Conservation (phyloP, 306 rosid genomes). For the Ochetophila trinervis region DNA sequence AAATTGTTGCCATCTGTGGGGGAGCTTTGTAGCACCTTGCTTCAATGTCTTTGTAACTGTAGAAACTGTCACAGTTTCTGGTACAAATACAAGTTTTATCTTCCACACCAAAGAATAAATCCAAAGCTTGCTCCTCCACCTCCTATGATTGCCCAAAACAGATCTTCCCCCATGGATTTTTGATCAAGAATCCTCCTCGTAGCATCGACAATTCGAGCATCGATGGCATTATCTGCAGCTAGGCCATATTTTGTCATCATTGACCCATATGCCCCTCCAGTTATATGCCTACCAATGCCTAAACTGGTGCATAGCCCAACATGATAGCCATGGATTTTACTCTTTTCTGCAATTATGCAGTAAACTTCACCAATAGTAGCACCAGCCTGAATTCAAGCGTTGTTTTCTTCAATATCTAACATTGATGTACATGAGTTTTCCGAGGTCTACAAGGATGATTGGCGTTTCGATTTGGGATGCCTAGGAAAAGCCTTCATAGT, state of each 20-base stretch:
- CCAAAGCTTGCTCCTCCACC: slow-evolving; percentile 91
- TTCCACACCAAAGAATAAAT: slow-evolving; percentile 84
- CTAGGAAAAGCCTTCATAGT: slow-evolving; percentile 69
- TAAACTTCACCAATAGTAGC: slow-evolving; percentile 76
- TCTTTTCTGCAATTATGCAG: slow-evolving; percentile 60
- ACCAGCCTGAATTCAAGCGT: slow-evolving; percentile 74
- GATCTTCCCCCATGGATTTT: slow-evolving; percentile 72
- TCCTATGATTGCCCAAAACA: slow-evolving; percentile 92
- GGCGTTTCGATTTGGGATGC: slow-evolving; percentile 46
- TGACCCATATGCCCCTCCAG: slow-evolving; percentile 79
- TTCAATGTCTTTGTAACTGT: slow-evolving; percentile 50
- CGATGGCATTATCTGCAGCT: slow-evolving; percentile 65
- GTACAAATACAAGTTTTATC: slow-evolving; percentile 73
- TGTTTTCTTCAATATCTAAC: slow-evolving; percentile 37
- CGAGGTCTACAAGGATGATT: slow-evolving; percentile 52
- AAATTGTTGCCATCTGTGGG: slow-evolving; percentile 64
- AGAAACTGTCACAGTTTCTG: slow-evolving; percentile 64
- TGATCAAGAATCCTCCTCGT: slow-evolving; percentile 55
- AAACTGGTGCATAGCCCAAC: slow-evolving; percentile 79
- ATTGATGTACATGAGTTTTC: slow-evolving; percentile 37
- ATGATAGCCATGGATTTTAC: slow-evolving; percentile 60
- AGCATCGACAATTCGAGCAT: slow-evolving; percentile 57
- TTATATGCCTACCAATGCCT: slow-evolving; percentile 82
- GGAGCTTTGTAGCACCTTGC: slow-evolving; percentile 54
- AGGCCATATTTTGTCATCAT: slow-evolving; percentile 87